A percentile compares a stretch with the other conserved stretches of the same genome.
Conservation (phyloP, 768 basidiomycete genomes). For the Amanita phalloides region DNA sequence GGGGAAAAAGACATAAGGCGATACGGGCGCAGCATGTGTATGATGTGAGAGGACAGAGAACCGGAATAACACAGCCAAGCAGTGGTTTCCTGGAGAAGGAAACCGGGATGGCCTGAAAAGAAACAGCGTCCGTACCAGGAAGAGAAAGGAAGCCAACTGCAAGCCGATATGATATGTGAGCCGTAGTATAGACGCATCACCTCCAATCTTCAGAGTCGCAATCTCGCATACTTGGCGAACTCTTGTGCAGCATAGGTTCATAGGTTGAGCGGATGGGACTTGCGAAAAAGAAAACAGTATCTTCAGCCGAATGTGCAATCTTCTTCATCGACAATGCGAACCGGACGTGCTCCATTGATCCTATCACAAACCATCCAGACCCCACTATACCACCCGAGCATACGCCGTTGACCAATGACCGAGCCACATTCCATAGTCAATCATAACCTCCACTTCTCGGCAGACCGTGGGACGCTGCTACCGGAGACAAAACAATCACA, state of each 20-base stretch:
- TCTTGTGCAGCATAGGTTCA: conserved; percentile 7
- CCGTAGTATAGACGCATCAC: conserved; percentile 10
- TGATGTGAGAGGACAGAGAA: conserved; percentile 8
- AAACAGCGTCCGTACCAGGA: conserved; percentile 67
- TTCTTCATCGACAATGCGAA: conserved; percentile 18
- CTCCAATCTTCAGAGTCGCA: conserved; percentile 7
- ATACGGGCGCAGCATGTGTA: conserved; percentile 23
- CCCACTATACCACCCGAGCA: conserved; percentile 2
- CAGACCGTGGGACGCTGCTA: conserved; percentile 34
- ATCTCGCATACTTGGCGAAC: conserved; percentile 6
- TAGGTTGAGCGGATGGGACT: conserved; percentile 4
- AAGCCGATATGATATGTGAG: conserved; percentile 19
- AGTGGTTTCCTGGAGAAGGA: conserved; percentile 8
- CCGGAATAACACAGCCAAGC: conserved; percentile 9
- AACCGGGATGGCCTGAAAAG: conserved; percentile 38
- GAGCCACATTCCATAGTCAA: conserved; percentile 24
- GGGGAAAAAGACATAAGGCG: conserved; percentile 9
- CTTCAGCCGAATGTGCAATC: conserved; percentile 16
- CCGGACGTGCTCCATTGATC: conserved; percentile 28
- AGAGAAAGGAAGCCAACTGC: conserved; percentile 19
- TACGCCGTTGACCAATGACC: conserved; percentile 14
- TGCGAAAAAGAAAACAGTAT: conserved; percentile 1
- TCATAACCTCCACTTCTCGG: conserved; percentile 38
- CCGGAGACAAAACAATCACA: conserved; percentile 20
- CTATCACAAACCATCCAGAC: neutral